A percentile compares a stretch with the other conserved stretches of the same genome.
Conservation (phyloP, 176 grass and related monocot species). For the Eremochloa ophiuroides region DNA sequence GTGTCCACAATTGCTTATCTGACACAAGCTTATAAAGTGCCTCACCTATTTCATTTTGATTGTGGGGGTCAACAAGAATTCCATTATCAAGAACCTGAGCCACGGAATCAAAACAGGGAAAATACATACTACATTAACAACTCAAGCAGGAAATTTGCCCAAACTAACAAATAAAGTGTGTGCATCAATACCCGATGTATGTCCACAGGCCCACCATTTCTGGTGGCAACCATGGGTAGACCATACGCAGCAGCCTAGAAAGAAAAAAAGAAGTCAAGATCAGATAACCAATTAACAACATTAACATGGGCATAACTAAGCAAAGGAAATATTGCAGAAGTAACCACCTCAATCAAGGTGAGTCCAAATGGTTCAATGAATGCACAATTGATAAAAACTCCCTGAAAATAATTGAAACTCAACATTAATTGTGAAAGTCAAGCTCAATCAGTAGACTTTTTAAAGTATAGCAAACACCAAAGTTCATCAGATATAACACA, state of each 20-base stretch:
- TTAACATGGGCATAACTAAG: conserved; percentile 1
- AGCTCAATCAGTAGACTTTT: not conserved
- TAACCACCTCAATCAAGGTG: conserved; percentile 93
- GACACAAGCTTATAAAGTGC: conserved; percentile 80
- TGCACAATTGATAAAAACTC: conserved; percentile 97
- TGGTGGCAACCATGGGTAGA: conserved; percentile 79
- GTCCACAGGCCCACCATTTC: conserved; percentile 79
- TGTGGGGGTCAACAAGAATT: conserved; percentile 81
- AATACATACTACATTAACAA: conserved; percentile 26
- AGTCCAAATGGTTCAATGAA: conserved; percentile 99
- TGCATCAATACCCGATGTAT: conserved; percentile 56
- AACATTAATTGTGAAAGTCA: not conserved
- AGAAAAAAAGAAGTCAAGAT: conserved; percentile 22
- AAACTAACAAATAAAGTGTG: conserved; percentile 20
- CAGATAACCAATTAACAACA: conserved; percentile 21
- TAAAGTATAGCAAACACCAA: not conserved
- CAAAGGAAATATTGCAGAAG: conserved; percentile 14
- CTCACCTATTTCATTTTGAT: conserved; percentile 75
- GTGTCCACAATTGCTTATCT: conserved; percentile 66
- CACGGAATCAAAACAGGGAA: conserved; percentile 1
- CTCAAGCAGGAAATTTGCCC: conserved; percentile 1
- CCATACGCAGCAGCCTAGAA: conserved; percentile 87
- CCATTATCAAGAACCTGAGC: conserved; percentile 80
- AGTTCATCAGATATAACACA: not conserved
- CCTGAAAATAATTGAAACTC: conserved; percentile 50